A percentile compares a stretch with the other conserved stretches of the same genome.
phyloP scores from a whole-genome alignment of 2,329 filamentous ascomycete genomes.

The Talaromyces funiculosus region DNA sequence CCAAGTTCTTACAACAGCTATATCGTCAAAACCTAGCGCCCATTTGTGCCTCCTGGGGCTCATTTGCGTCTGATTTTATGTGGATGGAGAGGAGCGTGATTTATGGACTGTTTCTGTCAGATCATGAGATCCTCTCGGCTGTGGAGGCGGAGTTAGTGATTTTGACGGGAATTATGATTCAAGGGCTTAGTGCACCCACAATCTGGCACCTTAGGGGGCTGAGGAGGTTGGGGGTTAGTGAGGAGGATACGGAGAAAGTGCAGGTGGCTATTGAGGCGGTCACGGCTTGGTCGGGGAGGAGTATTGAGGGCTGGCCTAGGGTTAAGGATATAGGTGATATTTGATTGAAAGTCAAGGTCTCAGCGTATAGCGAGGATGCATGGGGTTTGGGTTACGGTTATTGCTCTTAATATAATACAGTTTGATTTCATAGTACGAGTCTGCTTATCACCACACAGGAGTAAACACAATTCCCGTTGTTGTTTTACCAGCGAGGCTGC shows the following conservation, averaged over 20 bases:
- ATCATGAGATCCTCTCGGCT: constrained; percentile 36
- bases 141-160: constrained; percentile 43
- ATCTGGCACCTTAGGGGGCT: constrained; percentile 44
- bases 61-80: constrained; percentile 48
- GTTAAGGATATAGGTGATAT: constrained; percentile 20
- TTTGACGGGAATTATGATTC: constrained; percentile 41
- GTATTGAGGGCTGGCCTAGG: constrained; percentile 18
- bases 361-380: not conserved
- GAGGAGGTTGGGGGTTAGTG: constrained; percentile 35
- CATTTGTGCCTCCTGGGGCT: constrained; percentile 28
- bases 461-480: not conserved
- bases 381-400: not conserved
- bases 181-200: constrained; percentile 37
- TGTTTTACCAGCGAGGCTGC: not conserved
- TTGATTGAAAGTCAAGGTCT: not conserved
- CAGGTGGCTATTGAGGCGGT: constrained; percentile 21
- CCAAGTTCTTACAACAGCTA: constrained; percentile 25
- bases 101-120: constrained; percentile 54
- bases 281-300: constrained; percentile 19
- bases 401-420: not conserved
- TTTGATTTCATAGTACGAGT: not conserved
- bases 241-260: constrained; percentile 37
- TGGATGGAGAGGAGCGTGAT: constrained; percentile 69
- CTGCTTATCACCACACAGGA: not conserved
- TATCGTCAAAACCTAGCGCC: constrained; percentile 26